Base-by-base conservation (phyloP, 2,329 filamentous ascomycete genomes). In the Fusarium guadeloupense region DNA sequence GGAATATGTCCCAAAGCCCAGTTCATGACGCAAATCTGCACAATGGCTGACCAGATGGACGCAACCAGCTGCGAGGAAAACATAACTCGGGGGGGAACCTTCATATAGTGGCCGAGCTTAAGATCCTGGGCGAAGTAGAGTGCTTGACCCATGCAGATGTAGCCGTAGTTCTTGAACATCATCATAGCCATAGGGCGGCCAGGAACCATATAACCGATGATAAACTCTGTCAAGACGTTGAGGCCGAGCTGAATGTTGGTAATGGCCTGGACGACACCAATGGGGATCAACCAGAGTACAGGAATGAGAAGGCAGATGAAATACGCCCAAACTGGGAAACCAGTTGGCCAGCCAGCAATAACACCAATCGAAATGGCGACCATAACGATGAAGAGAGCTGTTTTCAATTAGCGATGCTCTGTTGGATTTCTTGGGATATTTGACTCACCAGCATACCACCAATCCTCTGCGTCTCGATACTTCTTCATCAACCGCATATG, bases 151-250 rank as follows among this genome's bases (percentile, higher is more conserved):
- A 89, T 89, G 75, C 81, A 85, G 51, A 90, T 84, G 71, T 89
- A 90, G 44, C 87, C 86, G 67, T 89, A 91, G 59, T 87, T 89
- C 75, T 91, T 91, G 78, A 91, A 91, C 77, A 91, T 83, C 88
- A 92, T 92, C 82, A 91, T 88, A 41, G 88, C 88, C 57, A 91
- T 79, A 2, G 89, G 89, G 4, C 82, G 82, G 21, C 89, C 89
- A 0, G 89, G 89, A 43, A 89, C 83, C 80, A 91, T 88, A 73
- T 91, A 91, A 6, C 89, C 89, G 57, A 89, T 83, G 56, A 92
- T 82, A 67, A 89, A 90, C 71, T 91, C 88, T n/a, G 88, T 89
- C 54, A 91, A 75, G 16, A 92, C 87, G 64, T 90, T 90, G 19
- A 91, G 78, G 5, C 87, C 87, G 5, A 90, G 78, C 70, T 87